phyloP scores from a whole-genome alignment of 2,329 filamentous ascomycete species.

The Dactylellina drechsleri region DNA sequence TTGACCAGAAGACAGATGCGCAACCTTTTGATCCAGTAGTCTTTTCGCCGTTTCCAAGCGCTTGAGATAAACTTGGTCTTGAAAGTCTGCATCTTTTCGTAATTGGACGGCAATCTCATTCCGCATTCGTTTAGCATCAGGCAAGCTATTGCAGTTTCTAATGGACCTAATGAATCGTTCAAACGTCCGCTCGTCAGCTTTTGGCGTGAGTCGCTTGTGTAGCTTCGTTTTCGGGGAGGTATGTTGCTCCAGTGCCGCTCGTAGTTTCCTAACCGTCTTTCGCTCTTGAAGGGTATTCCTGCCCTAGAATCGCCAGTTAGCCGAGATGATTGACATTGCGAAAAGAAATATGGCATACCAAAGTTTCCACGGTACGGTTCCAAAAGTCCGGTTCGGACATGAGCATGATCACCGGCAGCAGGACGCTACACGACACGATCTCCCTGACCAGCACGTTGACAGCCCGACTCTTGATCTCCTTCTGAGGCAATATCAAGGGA shows the following conservation, averaged over 20 bases:
- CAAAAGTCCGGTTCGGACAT: conserved; percentile 93
- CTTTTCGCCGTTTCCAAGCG: conserved; percentile 91
- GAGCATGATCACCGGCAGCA: conserved; percentile 81
- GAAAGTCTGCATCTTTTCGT: conserved; percentile 83
- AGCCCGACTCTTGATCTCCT: conserved; percentile 79
- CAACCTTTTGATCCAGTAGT: conserved; percentile 87
- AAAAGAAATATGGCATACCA: conserved; percentile 63
- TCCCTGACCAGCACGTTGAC: conserved; percentile 85
- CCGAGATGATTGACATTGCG: neutral
- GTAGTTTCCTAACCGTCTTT: conserved; percentile 90
- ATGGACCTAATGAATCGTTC: conserved; percentile 93
- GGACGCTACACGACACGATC: conserved; percentile 89
- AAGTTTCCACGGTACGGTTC: conserved; percentile 95
- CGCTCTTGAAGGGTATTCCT: conserved; percentile 90
- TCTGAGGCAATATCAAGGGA: conserved; percentile 77
- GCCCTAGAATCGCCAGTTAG: conserved; percentile 64
- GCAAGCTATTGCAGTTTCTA: conserved; percentile 86
- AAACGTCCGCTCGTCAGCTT: conserved; percentile 90
- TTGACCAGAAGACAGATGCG: conserved; percentile 77
- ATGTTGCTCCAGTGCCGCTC: conserved; percentile 92
- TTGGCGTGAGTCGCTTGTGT: conserved; percentile 78
- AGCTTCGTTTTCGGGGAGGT: conserved; percentile 74
- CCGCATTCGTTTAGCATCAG: conserved; percentile 89
- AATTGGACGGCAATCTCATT: conserved; percentile 93
- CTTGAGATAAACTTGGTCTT: conserved; percentile 84